A percentile compares a stretch with the other conserved stretches of the same genome.
These are phyloP conservation scores for Sphaceloma murrayae DNA, from an alignment of 2,329 filamentous ascomycete species.

Conservation along the genomic window DNA sequence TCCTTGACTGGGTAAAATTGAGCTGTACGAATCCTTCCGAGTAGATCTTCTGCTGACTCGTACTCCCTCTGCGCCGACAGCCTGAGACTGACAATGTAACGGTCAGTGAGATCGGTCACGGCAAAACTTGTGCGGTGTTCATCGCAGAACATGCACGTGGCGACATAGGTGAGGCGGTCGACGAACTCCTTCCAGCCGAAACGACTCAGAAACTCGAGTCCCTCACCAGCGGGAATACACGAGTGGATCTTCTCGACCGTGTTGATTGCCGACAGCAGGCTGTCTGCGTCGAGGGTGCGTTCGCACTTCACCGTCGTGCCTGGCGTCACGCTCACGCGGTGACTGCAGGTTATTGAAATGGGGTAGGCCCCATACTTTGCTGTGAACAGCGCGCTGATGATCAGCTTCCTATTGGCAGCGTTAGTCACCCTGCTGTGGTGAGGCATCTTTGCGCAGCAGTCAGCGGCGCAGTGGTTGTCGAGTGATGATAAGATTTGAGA, in stretches of 20 bases:
- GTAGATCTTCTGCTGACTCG: no score
- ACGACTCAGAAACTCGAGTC: no score
- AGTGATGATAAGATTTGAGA: neutral
- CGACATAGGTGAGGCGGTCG: neutral
- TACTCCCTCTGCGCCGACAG: neutral
- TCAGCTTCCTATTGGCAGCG: constrained; percentile 7
- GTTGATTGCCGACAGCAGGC: constrained; percentile 1
- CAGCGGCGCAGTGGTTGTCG: neutral
- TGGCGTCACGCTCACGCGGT: neutral
- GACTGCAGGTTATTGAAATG: neutral
- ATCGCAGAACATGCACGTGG: constrained; percentile 8
- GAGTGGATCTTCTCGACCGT: constrained; percentile 1
- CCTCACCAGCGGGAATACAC: neutral
- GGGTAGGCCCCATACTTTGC: neutral
- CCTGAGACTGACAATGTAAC: neutral
- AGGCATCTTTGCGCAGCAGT: constrained; percentile 8
- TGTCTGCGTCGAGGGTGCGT: neutral
- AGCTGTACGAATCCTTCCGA: no score
- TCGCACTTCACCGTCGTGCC: neutral
- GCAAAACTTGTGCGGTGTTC: neutral
- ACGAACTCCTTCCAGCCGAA: neutral
- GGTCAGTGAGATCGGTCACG: neutral
- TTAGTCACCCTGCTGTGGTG: constrained; percentile 1
- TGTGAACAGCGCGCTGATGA: constrained; percentile 4
- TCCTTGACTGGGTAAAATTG: no score